Conservation (phyloP, 805 yeast genomes). For the Myxozyma sirexii region DNA sequence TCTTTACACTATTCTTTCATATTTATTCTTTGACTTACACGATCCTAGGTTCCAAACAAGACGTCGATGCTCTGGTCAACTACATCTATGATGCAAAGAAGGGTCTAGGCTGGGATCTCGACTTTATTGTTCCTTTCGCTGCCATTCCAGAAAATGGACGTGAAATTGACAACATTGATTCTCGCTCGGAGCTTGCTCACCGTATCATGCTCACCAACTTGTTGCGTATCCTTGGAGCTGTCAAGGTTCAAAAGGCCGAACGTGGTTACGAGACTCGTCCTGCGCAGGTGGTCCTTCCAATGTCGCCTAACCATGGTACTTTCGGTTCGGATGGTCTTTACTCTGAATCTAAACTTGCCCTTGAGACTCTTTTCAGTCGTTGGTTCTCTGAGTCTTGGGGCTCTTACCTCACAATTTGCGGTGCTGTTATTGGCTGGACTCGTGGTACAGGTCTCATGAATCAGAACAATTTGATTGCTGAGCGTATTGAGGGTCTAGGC, state of each 20-base stretch:
- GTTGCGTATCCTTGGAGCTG: slow-evolving; percentile 86
- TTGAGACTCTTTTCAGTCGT: slow-evolving; percentile 96
- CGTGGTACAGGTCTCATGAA: slow-evolving; percentile 99
- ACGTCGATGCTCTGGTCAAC: slow-evolving; percentile 79
- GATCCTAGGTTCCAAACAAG: slow-evolving; percentile 76
- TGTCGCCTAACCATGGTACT: slow-evolving; percentile 99
- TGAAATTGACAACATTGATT: slow-evolving; percentile 88
- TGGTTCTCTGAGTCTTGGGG: slow-evolving; percentile 99
- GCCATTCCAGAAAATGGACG: slow-evolving; percentile 99
- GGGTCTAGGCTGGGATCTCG: slow-evolving; percentile 98
- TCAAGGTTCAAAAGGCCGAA: slow-evolving; percentile 78
- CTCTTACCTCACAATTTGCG: slow-evolving; percentile 89
- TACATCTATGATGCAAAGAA: slow-evolving; percentile 85
- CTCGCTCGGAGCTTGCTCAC: slow-evolving; percentile 96
- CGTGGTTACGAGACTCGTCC: slow-evolving; percentile 90
- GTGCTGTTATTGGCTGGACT: slow-evolving; percentile 99
- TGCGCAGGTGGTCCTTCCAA: slow-evolving; percentile 93
- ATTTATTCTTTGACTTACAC: not conserved
- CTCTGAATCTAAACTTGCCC: slow-evolving; percentile 93
- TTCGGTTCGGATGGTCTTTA: slow-evolving; percentile 98
- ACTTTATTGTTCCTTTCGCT: slow-evolving; percentile 94
- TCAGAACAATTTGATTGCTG: slow-evolving; percentile 95
- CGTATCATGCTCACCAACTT: slow-evolving; percentile 97
- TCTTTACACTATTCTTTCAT: not conserved
- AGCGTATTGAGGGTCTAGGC: slow-evolving; percentile 93